Evolutionary conservation across 2,329 filamentous ascomycete genomes (phyloP).

Genomic region (Cladophialophora yegresii): DNA sequence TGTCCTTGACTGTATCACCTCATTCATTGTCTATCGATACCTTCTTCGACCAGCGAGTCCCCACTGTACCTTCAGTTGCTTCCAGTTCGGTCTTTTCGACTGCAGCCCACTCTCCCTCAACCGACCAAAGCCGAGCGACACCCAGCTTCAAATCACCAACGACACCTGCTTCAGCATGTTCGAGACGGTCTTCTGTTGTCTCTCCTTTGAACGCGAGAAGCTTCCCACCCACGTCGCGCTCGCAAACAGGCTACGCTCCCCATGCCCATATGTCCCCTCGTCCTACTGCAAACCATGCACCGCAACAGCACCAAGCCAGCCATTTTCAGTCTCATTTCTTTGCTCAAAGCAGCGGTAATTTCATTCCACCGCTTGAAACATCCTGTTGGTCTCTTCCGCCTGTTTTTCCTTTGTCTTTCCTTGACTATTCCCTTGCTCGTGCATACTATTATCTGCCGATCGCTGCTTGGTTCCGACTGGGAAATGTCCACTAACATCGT

Average conservation of each 20-base stretch:
- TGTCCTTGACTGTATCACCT: constrained; percentile 27
- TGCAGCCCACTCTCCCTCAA: constrained; percentile 20
- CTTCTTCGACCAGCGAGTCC: constrained; percentile 11
- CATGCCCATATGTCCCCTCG: constrained; percentile 16
- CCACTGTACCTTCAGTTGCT: constrained; percentile 16
- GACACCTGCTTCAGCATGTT: constrained; percentile 41
- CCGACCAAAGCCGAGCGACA: constrained; percentile 18
- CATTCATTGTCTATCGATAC: constrained; percentile 25
- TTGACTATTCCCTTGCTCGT: constrained; percentile 9
- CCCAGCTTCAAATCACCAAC: constrained; percentile 42
- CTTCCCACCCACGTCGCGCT: constrained; percentile 10
- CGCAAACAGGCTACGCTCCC: constrained; percentile 1
- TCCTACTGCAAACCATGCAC: not conserved
- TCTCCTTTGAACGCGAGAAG: constrained; percentile 27
- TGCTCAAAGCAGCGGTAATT: constrained; percentile 57
- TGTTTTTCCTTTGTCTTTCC: constrained; percentile 32
- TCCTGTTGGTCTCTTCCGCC: constrained; percentile 54
- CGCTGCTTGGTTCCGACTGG: not conserved
- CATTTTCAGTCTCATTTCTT: constrained; percentile 50
- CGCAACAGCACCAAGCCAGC: constrained; percentile 12
- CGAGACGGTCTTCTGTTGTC: constrained; percentile 36
- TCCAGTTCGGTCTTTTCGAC: constrained; percentile 22
- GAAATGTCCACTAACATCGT: constrained; percentile 20
- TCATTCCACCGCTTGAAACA: constrained; percentile 55
- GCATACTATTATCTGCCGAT: not conserved